Evolutionary conservation across 2,329 filamentous ascomycete genomes (phyloP).

Genomic region (Aspergillus texensis): DNA sequence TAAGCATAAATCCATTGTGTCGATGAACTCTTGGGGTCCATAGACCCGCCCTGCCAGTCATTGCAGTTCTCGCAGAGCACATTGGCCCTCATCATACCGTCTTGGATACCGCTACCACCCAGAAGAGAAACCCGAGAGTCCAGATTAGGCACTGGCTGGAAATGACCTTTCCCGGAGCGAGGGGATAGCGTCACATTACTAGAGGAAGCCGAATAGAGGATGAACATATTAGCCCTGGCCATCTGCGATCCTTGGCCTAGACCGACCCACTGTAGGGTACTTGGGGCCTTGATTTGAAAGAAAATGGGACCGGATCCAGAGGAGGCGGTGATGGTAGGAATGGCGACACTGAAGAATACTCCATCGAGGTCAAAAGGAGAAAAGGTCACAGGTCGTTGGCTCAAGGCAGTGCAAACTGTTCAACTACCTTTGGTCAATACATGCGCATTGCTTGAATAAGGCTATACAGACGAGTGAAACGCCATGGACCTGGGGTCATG

Average conservation of each 20-base stretch:
- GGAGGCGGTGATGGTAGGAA: no score
- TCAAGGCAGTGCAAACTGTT: no score
- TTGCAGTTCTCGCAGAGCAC: constrained; percentile 44
- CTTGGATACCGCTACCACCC: constrained; percentile 59
- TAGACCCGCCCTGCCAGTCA: constrained; percentile 23
- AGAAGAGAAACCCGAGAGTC: constrained; percentile 56
- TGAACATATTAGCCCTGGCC: constrained; percentile 61
- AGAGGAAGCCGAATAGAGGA: constrained; percentile 58
- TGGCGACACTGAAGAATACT: no score
- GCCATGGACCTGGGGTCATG: background rate
- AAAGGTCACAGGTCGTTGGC: no score
- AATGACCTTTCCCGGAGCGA: constrained; percentile 52
- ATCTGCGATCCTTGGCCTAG: constrained; percentile 62
- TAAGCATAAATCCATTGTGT: constrained; percentile 32
- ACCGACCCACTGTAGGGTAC: constrained; percentile 53
- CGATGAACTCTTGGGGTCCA: constrained; percentile 20
- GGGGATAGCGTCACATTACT: constrained; percentile 66
- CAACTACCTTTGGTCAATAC: constrained; percentile 48
- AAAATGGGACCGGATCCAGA: no score
- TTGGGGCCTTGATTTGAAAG: constrained; percentile 47
- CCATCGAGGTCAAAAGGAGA: no score
- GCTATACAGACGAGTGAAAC: no score
- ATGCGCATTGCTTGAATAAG: no score
- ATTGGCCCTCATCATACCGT: constrained; percentile 61
- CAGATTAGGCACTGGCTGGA: constrained; percentile 50